Conservation (phyloP, 2,329 filamentous ascomycete genomes). For the Fusarium pilosicola region DNA sequence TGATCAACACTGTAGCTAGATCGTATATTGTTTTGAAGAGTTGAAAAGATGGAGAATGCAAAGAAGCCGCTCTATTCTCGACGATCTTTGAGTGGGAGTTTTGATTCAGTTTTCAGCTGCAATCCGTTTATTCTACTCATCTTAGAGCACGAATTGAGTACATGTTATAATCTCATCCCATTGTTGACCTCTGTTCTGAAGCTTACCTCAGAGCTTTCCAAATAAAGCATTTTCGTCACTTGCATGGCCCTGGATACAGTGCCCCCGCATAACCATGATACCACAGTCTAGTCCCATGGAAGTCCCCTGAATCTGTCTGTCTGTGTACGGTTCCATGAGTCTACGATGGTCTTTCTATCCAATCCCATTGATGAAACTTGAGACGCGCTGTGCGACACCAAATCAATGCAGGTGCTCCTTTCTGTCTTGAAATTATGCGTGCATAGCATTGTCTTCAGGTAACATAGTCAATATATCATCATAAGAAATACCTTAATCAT, state of each 20-base stretch:
- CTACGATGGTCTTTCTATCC: not conserved
- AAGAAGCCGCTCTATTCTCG: not conserved
- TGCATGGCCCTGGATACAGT: constrained; percentile 36
- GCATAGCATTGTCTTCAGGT: not conserved
- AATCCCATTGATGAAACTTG: constrained; percentile 10
- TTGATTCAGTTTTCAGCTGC: not conserved
- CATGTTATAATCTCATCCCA: constrained; percentile 19
- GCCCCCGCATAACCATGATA: constrained; percentile 43
- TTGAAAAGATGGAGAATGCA: not conserved
- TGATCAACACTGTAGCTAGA: constrained; percentile 37
- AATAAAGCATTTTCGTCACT: constrained; percentile 24
- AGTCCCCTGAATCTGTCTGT: not conserved
- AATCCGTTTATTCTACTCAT: not conserved
- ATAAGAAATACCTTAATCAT: not conserved
- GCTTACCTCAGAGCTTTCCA: constrained; percentile 13
- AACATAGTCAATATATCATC: not conserved
- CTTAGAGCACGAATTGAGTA: constrained; percentile 31
- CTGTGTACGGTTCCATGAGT: constrained; percentile 7
- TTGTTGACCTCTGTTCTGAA: constrained; percentile 5
- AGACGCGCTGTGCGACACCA: constrained; percentile 13
- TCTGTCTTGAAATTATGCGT: not conserved
- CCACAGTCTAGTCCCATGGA: constrained; percentile 32
- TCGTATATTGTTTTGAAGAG: constrained; percentile 10
- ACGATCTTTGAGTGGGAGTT: not conserved
- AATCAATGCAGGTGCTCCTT: constrained; percentile 5